phyloP scores from a whole-genome alignment of 176 grass and related monocot species.

The Oryza officinalis region DNA sequence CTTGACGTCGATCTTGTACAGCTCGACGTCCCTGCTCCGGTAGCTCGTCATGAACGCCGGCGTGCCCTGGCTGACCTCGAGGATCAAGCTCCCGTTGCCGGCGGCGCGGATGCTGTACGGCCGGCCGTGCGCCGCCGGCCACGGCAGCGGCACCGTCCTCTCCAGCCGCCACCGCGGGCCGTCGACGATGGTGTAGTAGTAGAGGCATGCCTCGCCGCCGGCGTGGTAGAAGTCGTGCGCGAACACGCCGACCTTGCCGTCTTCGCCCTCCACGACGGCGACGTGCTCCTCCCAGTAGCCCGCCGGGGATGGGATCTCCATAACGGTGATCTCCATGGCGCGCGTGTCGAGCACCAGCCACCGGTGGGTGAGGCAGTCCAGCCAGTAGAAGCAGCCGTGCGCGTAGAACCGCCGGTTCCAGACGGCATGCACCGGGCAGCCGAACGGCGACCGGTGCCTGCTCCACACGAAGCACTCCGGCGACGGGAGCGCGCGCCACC shows the following conservation, averaged over 20 bases:
- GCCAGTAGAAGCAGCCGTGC: constrained; percentile 61
- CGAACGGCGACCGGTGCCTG: constrained; percentile 25
- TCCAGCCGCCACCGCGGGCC: constrained; percentile 31
- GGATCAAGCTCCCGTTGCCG: constrained; percentile 38
- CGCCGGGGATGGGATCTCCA: constrained; percentile 19
- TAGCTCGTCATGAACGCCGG: constrained; percentile 13
- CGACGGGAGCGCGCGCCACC: constrained; percentile 39
- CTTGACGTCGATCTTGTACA: constrained; percentile 42
- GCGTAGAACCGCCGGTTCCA: constrained; percentile 53
- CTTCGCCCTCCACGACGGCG: constrained; percentile 18
- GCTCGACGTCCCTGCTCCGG: constrained; percentile 28
- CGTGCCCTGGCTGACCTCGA: constrained; percentile 22
- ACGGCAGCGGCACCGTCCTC: constrained; percentile 32
- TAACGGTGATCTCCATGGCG: constrained; percentile 43
- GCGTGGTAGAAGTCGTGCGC: constrained; percentile 47
- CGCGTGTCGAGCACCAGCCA: constrained; percentile 45
- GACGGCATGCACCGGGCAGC: constrained; percentile 31
- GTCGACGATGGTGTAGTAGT: constrained; percentile 37
- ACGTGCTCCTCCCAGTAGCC: constrained; percentile 50
- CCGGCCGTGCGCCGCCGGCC: neutral
- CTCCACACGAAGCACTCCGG: constrained; percentile 43
- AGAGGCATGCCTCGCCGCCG: constrained; percentile 26
- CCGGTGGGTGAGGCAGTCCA: constrained; percentile 36
- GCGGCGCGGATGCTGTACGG: constrained; percentile 30
- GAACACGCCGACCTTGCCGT: constrained; percentile 39